Evolutionary conservation across 345 rosid species (phyloP).

Genomic region (Psidium friedrichsthalianum): DNA sequence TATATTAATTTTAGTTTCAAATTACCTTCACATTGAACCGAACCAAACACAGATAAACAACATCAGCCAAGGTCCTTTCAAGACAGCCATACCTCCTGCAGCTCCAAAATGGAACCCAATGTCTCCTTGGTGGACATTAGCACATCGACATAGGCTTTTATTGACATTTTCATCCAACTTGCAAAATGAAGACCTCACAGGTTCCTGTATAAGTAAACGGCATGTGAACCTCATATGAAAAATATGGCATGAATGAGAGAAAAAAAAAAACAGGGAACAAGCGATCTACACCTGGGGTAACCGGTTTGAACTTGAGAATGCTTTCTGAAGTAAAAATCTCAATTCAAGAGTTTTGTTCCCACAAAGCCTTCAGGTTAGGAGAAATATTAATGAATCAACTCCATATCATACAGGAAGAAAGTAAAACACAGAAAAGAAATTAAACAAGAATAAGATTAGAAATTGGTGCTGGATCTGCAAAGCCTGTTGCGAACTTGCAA

Average conservation of each 20-base stretch:
- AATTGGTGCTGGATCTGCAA: neutral
- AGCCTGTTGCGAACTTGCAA: neutral
- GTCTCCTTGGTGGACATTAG: constrained; percentile 57
- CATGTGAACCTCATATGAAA: neutral
- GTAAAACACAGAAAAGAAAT: neutral
- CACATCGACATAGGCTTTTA: constrained; percentile 48
- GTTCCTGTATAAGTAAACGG: constrained; percentile 30
- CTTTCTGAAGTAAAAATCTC: constrained; percentile 82
- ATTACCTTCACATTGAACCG: neutral
- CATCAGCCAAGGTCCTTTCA: neutral
- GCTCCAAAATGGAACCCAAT: constrained; percentile 57
- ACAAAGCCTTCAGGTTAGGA: constrained; percentile 39
- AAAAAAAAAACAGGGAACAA: neutral
- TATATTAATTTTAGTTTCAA: neutral
- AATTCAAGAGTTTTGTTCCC: constrained; percentile 82
- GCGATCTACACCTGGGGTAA: constrained; percentile 51
- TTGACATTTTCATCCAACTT: constrained; percentile 36
- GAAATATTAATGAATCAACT: neutral
- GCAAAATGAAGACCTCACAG: constrained; percentile 52
- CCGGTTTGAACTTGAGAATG: constrained; percentile 66
- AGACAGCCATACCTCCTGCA: constrained; percentile 53
- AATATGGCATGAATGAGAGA: neutral
- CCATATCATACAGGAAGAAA: neutral
- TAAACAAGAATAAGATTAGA: neutral
- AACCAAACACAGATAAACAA: neutral